These are phyloP conservation scores for Fusarium longipes DNA, from an alignment of 2,329 filamentous ascomycete genomes.

Conservation along the genomic window DNA sequence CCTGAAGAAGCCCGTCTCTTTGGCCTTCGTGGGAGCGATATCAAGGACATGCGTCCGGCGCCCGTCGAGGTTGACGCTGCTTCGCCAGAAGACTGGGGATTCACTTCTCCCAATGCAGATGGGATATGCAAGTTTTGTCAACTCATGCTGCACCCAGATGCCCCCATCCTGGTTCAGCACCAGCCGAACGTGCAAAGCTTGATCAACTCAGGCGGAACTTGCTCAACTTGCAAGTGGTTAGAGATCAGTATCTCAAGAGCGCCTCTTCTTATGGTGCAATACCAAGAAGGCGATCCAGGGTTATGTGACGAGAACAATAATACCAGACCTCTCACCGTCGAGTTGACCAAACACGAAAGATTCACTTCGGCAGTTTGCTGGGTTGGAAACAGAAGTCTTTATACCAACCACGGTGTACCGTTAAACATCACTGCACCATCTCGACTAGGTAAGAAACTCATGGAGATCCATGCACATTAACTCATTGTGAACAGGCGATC, in stretches of 20 bases:
- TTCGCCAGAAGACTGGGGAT: not conserved
- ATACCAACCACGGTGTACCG: not conserved
- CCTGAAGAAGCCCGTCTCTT: not conserved
- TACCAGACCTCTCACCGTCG: not conserved
- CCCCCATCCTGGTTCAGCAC: not conserved
- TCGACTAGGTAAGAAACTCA: not conserved
- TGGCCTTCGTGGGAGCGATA: slow-evolving; percentile 3
- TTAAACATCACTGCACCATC: not conserved
- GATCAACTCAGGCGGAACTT: not conserved
- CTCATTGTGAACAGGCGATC: not conserved
- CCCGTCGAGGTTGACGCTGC: fast-evolving
- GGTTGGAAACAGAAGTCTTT: not conserved
- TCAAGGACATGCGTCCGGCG: not conserved
- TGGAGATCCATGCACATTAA: fast-evolving
- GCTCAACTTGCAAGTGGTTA: slow-evolving; percentile 7
- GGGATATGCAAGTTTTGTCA: slow-evolving; percentile 17
- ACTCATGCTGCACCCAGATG: slow-evolving; percentile 3
- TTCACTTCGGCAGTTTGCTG: not conserved
- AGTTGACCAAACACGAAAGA: not conserved
- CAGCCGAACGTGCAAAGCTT: not conserved
- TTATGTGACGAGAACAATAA: not conserved
- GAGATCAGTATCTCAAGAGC: not conserved
- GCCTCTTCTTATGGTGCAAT: not conserved
- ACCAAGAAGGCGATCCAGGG: not conserved
- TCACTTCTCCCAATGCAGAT: not conserved